phyloP scores from a whole-genome alignment of 352 stramenopile genomes.

The Poterioochromonas sp. region DNA sequence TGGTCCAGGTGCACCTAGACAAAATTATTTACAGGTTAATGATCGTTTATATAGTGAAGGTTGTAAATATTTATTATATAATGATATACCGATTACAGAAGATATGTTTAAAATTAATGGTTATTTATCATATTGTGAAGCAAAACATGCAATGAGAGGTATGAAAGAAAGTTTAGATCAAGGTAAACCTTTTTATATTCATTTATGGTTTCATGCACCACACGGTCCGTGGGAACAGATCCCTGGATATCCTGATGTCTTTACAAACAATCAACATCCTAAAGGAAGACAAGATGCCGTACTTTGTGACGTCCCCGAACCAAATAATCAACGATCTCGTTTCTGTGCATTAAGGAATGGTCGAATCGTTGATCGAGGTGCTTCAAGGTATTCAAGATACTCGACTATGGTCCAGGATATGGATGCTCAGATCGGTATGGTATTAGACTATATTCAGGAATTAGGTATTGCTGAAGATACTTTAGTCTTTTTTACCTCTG shows the following conservation, averaged over 20 bases:
- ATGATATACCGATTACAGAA: background rate
- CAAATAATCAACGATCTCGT: background rate
- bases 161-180: conserved; percentile 17
- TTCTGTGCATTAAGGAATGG: background rate
- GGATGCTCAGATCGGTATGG: conserved; percentile 41
- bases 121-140: conserved; percentile 6
- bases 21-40: conserved; percentile 14
- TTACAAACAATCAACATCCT: background rate
- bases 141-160: background rate
- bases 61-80: conserved; percentile 2
- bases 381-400: background rate
- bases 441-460: conserved; percentile 36
- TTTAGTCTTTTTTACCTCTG: conserved; percentile 46
- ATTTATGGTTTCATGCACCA: conserved; percentile 26
- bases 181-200: background rate
- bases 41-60: conserved; percentile 1
- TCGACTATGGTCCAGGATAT: conserved; percentile 36
- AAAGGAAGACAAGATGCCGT: too few relatives aligned
- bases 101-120: background rate
- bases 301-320: background rate
- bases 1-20: conserved; percentile 2
- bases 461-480: conserved; percentile 47
- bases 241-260: background rate
- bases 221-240: conserved; percentile 22
- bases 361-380: background rate